A percentile compares a stretch with the other conserved stretches of the same genome.
These are phyloP conservation scores for Myriosclerotinia scirpicola DNA, from an alignment of 2,329 filamentous ascomycete species.

Conservation along the genomic window DNA sequence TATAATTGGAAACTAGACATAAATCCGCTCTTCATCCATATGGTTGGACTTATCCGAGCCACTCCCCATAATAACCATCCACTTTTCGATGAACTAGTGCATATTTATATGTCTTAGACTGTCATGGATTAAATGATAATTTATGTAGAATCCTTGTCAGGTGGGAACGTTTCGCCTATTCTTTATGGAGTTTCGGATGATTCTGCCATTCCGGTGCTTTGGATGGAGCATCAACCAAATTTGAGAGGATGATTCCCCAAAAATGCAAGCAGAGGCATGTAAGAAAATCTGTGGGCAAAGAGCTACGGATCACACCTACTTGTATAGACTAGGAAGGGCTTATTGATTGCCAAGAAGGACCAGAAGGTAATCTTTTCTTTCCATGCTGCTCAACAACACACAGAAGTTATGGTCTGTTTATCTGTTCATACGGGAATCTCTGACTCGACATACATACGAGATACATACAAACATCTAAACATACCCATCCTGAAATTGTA, in stretches of 20 bases:
- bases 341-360: slow-evolving; percentile 20
- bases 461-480: slow-evolving; percentile 3
- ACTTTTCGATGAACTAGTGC: slow-evolving; percentile 11
- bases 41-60: background rate
- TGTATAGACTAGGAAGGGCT: slow-evolving; percentile 13
- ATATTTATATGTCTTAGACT: slow-evolving; percentile 1
- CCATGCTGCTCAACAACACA: slow-evolving; percentile 2
- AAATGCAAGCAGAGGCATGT: slow-evolving; percentile 11
- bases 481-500: background rate
- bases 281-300: slow-evolving; percentile 13
- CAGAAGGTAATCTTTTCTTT: slow-evolving; percentile 6
- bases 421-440: background rate
- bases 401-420: background rate
- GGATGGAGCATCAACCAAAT: slow-evolving; percentile 8
- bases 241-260: slow-evolving; percentile 4
- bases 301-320: slow-evolving; percentile 12
- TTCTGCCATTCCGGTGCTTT: slow-evolving; percentile 11
- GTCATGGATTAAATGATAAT: slow-evolving; percentile 17
- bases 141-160: slow-evolving; percentile 10
- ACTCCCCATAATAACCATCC: background rate
- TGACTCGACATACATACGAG: background rate
- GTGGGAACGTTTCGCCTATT: slow-evolving; percentile 8
- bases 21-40: background rate
- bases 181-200: slow-evolving; percentile 17
- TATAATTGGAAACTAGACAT: slow-evolving; percentile 11